Conservation (phyloP, 2,329 filamentous ascomycete genomes). For the Aspergillus calidoustus region DNA sequence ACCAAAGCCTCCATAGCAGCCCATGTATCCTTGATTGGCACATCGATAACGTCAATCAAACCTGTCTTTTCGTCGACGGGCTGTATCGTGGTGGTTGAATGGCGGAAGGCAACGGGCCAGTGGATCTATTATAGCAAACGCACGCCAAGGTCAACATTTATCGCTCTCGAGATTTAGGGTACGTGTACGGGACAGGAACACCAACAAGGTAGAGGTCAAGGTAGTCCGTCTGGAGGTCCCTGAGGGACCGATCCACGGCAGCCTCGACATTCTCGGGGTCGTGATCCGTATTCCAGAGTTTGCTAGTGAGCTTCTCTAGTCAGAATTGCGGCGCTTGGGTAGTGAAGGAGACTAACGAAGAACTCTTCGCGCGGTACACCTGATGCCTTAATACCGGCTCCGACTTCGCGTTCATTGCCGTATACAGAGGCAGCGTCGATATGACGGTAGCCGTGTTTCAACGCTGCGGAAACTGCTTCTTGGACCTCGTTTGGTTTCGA, state of each 20-base stretch:
- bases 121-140: constrained; percentile 36
- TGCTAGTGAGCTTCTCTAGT: constrained; percentile 35
- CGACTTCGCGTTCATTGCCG: constrained; percentile 50
- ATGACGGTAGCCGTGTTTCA: constrained; percentile 57
- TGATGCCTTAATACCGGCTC: constrained; percentile 43
- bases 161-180: background rate
- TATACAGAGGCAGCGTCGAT: constrained; percentile 56
- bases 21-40: constrained; percentile 54
- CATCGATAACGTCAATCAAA: constrained; percentile 24
- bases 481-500: constrained; percentile 41
- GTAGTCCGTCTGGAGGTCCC: constrained; percentile 66
- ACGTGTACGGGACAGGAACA: background rate
- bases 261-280: constrained; percentile 40
- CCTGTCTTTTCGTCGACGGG: constrained; percentile 25
- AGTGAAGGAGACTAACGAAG: constrained; percentile 29
- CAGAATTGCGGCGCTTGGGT: background rate
- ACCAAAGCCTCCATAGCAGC: constrained; percentile 64
- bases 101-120: constrained; percentile 40
- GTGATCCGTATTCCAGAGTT: constrained; percentile 46
- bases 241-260: constrained; percentile 59
- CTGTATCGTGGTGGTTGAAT: constrained; percentile 23
- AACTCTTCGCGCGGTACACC: constrained; percentile 41
- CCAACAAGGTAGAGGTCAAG: constrained; percentile 64
- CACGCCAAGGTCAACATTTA: background rate
- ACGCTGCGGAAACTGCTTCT: constrained; percentile 50